phyloP scores from a whole-genome alignment of 441 rosid species.

The Aleurites moluccanus region DNA sequence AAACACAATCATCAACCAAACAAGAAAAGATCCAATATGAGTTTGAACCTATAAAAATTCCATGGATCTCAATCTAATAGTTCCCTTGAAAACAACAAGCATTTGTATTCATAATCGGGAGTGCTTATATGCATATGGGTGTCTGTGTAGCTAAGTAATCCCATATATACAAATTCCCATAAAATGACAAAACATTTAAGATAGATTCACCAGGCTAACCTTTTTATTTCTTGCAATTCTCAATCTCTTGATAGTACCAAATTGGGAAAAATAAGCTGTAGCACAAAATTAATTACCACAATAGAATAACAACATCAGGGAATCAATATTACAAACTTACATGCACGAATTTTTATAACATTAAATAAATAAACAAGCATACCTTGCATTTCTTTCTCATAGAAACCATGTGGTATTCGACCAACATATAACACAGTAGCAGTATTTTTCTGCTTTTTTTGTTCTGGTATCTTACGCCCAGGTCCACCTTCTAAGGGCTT shows the following conservation, averaged over 20 bases:
- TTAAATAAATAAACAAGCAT: not conserved
- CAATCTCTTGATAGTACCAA: slow-evolving; percentile 78
- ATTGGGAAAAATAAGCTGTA: slow-evolving; percentile 78
- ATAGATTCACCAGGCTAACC: slow-evolving; percentile 38
- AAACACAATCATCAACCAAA: not conserved
- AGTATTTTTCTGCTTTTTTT: slow-evolving; percentile 35
- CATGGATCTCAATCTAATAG: not conserved
- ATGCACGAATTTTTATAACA: not conserved
- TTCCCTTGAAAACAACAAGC: not conserved
- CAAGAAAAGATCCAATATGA: not conserved
- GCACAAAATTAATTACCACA: not conserved
- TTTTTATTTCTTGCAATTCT: slow-evolving; percentile 84
- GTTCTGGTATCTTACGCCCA: slow-evolving; percentile 46
- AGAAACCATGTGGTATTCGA: slow-evolving; percentile 89
- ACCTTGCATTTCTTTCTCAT: slow-evolving; percentile 90
- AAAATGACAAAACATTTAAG: not conserved
- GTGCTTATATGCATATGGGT: not conserved
- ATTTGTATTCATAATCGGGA: not conserved
- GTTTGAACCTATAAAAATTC: not conserved
- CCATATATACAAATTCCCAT: not conserved
- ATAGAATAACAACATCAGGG: not conserved
- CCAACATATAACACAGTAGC: slow-evolving; percentile 82
- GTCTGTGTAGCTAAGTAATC: not conserved
- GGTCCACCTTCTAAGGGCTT: slow-evolving; percentile 86
- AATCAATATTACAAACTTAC: not conserved